Conservation (phyloP, 805 yeast genomes). For the Nakazawaea wyomingensis region DNA sequence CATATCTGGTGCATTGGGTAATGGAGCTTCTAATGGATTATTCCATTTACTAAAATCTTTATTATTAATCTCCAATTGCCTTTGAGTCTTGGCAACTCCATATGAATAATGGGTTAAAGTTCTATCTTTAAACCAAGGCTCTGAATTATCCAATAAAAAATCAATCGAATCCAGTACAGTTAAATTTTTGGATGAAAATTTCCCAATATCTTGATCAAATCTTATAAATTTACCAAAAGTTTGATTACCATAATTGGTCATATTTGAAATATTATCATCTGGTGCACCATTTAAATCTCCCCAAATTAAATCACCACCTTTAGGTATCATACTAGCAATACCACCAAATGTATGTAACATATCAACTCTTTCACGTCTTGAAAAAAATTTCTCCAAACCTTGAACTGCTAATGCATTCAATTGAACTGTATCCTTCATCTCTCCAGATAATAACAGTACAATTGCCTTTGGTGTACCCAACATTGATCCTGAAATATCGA, state of each 20-base stretch:
- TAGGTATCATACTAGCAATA: conserved; percentile 90
- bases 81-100: conserved; percentile 60
- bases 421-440: conserved; percentile 96
- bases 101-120: conserved; percentile 68
- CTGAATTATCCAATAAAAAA: conserved; percentile 56
- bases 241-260: conserved; percentile 15
- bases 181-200: conserved; percentile 43
- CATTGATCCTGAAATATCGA: conserved; percentile 85
- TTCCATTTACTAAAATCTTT: conserved; percentile 78
- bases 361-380: conserved; percentile 82
- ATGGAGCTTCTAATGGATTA: conserved; percentile 89
- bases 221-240: conserved; percentile 73
- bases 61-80: conserved; percentile 61
- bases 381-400: conserved; percentile 91
- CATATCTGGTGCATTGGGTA: conserved; percentile 93
- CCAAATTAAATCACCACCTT: conserved; percentile 91
- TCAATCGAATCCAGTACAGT: conserved; percentile 69
- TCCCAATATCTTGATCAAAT: conserved; percentile 44
- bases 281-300: conserved; percentile 68
- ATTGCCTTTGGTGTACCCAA: conserved; percentile 94
- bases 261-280: conserved; percentile 48
- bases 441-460: conserved; percentile 91
- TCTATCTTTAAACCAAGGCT: conserved; percentile 69
- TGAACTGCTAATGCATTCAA: conserved; percentile 88
- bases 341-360: conserved; percentile 90